Evolutionary conservation across 176 grass and related monocot genomes (phyloP), one percentile per base, ranked within the genome.

Genomic region (sorghum (Sorghum bicolor)): DNA sequence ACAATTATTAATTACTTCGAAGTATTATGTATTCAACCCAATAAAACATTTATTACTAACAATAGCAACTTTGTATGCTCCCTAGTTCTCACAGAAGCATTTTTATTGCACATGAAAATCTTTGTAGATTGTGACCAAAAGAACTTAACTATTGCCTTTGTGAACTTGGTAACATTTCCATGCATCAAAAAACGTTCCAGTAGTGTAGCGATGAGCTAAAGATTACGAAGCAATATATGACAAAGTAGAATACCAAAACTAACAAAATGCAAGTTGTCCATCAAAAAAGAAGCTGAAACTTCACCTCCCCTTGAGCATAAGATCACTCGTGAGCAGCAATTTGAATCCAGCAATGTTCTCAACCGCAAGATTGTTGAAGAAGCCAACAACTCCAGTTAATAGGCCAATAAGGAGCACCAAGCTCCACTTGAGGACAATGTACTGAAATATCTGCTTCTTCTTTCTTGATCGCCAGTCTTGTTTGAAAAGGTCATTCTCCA

Each of bases 291-390:
- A 30, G 17, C 24, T 70, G 32, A 74, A 75, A 72, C 39, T 41
- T 87, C 72, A 95, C 93, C 93, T 95, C 43, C 68, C 22, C 11
- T 91, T 68, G 50, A 98, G 87, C 88, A 95, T 94, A 19, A 98
- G 88, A 6, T 94, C 36, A 65, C 92, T 74, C 0, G 92, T 98
- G 7, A 66, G 41, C 44, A 98, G 31, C 36, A 98, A 70, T 70
- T 98, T 95, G 45, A 93, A 82, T 65, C 95, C 92, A 52, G 95
- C 84, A 78, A 98, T 98, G 53, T 98, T 98, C 75, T 98, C 95
- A 13, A 98, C 90, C 5, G 95, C 95, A 17, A 98, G 88, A 66
- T 98, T 98, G 73, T 93, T 98, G 44, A 98, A 93, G 82, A 93
- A 98, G 43, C 87, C 95, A 22, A 98, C 87, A 14, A 93, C 24